Base-by-base conservation (phyloP, 352 stramenopile species). In the Phytophthora melonis region DNA sequence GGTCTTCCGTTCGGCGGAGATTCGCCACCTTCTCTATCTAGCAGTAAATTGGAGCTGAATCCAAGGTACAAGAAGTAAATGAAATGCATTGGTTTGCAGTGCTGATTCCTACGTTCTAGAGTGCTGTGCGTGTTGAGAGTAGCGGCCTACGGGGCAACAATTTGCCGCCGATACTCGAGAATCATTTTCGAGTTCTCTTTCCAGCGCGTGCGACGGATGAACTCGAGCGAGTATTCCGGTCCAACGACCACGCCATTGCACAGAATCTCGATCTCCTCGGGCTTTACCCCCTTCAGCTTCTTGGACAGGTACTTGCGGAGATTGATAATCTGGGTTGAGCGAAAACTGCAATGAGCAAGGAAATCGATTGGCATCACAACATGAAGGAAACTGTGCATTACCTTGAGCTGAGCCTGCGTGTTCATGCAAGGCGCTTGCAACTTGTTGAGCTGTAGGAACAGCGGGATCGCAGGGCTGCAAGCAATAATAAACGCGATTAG, bases 251-350 rank as follows among this genome's bases (percentile, higher is more conserved):
- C 60, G 45, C 81, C 77, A 27, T 75, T 74, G 72, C 86, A 92
- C 36, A 91, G 39, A 58, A 93, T 84, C 57, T 89, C 81, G 16
- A 93, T 83, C 54, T 90, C 73, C 9, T 91, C 78, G 3, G 78
- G 72, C 13, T 77, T 79, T 6, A 65, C 36, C 5, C 80, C 23
- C 18, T 72, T 62, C 10, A 91, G 53, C 52, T 82, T 83, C 67
- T 89, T 80, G 11, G 83, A 79, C 7, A 93, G 52, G 60, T 85
- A 93, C 63, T 93, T 93, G 66, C 82, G 77, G 27, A 93, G 69
- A 41, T 84, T 65, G 70, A 85, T 79, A 16, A 93, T 83, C 85
- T 92, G 57, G 8, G 49, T 30, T 25, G 41, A 27, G 9, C 0
- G 9, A 27, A 8, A 56, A 62, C 19, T 54, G 54, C 23, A 7